Evolutionary conservation across 306 rosid genomes (phyloP), one percentile per base, ranked within the genome.

Genomic region (Pyrus communis): DNA sequence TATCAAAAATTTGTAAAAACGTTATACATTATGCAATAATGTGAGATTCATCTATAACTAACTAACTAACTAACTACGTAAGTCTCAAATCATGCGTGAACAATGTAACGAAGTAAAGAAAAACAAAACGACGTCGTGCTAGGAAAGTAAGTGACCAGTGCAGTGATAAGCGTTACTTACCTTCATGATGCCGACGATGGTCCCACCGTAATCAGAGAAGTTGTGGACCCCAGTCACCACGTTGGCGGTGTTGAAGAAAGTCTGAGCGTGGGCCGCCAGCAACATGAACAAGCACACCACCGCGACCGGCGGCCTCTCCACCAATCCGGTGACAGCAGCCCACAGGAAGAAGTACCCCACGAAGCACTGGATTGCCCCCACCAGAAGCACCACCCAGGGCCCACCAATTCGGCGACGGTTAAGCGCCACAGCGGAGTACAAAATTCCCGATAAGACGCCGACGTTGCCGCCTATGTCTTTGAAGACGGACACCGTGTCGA

Each of bases 401-500:
- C 96, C 98, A 0, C 70, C 67, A 4, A 80, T 5, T 11, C 38
- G 79, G 58, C 60, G 46, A 9, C 4, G 6, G 8, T 19, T 43
- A 13, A 86, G 82, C 0, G 87, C 71, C 33, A 91, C 93, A 72
- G 90, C 96, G 71, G 97, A 80, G 83, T 85, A 95, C 31, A 90
- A 93, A 58, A 95, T 82, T 42, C 97, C 97, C 18, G 98, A 83
- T 60, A 95, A 81, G 68, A 89, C 38, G 46, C 98, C 98, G 42
- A 86, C 91, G 85, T 90, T 92, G 52, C 92, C 96, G 1, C 97
- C 98, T 62, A 95, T 86, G 84, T 95, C 97, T 23, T 95, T 92
- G 96, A 95, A 95, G 67, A 95, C 97, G 14, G 97, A 92, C 27
- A 95, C 96, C 30, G 97, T 88, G 81, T 92, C 97, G 73, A 95